Evolutionary conservation across 2,329 filamentous ascomycete genomes (phyloP).

Genomic region (Xylaria sp.): DNA sequence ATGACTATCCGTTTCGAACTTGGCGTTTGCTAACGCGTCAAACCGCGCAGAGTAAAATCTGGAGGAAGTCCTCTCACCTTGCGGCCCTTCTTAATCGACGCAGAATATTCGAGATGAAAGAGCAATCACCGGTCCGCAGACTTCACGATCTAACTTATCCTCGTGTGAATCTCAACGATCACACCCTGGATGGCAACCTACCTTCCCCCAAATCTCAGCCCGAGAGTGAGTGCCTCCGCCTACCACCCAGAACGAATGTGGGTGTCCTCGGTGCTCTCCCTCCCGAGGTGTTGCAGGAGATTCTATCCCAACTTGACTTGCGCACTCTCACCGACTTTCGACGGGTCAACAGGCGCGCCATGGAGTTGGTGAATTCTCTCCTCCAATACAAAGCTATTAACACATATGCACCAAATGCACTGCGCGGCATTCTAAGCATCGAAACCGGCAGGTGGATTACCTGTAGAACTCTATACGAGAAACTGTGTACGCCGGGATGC

Average conservation of each 20-base stretch:
- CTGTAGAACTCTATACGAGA: slow-evolving; percentile 38
- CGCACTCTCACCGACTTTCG: slow-evolving; percentile 21
- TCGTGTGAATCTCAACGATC: too few species aligned
- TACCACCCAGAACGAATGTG: too few species aligned
- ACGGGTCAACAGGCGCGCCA: slow-evolving; percentile 31
- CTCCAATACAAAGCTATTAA: slow-evolving; percentile 21
- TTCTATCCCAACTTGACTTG: slow-evolving; percentile 22
- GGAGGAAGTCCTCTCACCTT: too few species aligned
- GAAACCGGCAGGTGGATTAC: slow-evolving; percentile 32
- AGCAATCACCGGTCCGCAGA: background rate
- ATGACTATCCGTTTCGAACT: too few species aligned
- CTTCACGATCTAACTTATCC: background rate
- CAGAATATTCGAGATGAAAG: too few species aligned
- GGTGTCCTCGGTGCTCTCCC: slow-evolving; percentile 19
- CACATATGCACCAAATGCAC: slow-evolving; percentile 35
- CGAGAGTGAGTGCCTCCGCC: too few species aligned
- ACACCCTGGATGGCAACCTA: too few species aligned
- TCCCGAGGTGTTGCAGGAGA: slow-evolving; percentile 12
- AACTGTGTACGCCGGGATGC: slow-evolving; percentile 38
- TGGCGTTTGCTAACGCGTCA: too few species aligned
- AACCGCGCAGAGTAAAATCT: too few species aligned
- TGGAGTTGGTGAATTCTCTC: slow-evolving; percentile 11
- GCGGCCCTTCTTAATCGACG: too few species aligned
- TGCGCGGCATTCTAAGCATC: slow-evolving; percentile 41
- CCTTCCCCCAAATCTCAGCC: too few species aligned